phyloP scores from a whole-genome alignment of 2,329 filamentous ascomycete genomes.

The Colletotrichum sp. region DNA sequence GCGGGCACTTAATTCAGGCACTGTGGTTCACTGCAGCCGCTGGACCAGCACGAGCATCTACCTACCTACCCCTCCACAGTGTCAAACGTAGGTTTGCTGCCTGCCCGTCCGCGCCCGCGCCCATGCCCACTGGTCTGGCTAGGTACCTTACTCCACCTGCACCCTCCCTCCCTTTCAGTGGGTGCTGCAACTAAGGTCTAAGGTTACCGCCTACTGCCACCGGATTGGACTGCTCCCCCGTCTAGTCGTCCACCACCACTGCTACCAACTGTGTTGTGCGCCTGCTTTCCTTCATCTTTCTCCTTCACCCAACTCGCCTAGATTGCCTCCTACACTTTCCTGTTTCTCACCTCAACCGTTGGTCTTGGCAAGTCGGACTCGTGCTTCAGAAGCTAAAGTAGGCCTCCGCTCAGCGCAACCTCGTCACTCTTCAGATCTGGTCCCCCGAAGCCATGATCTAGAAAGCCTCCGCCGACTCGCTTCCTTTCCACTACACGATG shows the following conservation, averaged over 20 bases:
- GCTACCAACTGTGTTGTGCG: not conserved
- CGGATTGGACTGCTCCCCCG: not conserved
- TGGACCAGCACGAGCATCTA: not conserved
- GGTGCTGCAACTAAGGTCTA: not conserved
- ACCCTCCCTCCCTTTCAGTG: not conserved
- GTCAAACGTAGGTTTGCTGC: not conserved
- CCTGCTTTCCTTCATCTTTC: not conserved
- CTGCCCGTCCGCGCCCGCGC: not conserved
- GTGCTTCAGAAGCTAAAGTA: constrained; percentile 14
- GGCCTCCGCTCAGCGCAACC: constrained; percentile 1
- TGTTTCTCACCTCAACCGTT: not conserved
- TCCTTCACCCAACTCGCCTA: not conserved
- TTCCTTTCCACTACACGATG: constrained; percentile 26
- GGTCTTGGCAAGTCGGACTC: constrained; percentile 18
- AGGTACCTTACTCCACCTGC: not conserved
- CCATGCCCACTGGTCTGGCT: not conserved
- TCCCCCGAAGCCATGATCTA: constrained; percentile 26
- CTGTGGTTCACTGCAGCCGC: not conserved
- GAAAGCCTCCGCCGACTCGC: not conserved
- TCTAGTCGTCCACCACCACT: not conserved
- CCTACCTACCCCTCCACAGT: constrained; percentile 5
- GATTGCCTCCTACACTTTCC: not conserved
- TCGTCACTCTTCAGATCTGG: constrained; percentile 5
- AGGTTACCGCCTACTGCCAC: not conserved
- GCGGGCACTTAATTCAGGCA: not conserved